Conservation (phyloP, 306 rosid genomes). For the Sindora glabra region DNA sequence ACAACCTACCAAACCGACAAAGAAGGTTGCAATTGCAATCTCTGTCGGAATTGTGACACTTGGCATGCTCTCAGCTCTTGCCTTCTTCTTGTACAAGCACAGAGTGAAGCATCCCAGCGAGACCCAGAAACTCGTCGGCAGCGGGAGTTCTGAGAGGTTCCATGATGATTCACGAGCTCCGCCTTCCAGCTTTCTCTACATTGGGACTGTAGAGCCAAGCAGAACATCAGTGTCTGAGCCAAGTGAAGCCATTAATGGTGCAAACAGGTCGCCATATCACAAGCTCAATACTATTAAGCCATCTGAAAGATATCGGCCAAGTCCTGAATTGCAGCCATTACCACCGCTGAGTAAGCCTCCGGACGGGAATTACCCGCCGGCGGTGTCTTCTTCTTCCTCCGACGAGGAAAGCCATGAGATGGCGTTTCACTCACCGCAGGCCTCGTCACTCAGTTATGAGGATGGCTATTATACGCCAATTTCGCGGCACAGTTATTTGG, state of each 20-base stretch:
- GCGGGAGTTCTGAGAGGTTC: slow-evolving; percentile 24
- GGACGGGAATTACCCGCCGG: slow-evolving; percentile 38
- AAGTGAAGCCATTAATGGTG: slow-evolving; percentile 13
- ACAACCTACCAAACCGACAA: slow-evolving; percentile 62
- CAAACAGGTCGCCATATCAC: slow-evolving; percentile 60
- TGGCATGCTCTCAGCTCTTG: slow-evolving; percentile 90
- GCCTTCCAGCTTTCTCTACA: slow-evolving; percentile 68
- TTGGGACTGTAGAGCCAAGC: slow-evolving; percentile 84
- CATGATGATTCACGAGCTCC: slow-evolving; percentile 34
- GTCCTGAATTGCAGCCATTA: slow-evolving; percentile 92
- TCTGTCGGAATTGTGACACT: slow-evolving; percentile 87
- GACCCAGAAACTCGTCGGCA: slow-evolving; percentile 51
- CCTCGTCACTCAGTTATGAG: slow-evolving; percentile 51
- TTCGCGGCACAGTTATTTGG: slow-evolving; percentile 45
- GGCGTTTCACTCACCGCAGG: slow-evolving; percentile 71
- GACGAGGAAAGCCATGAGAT: slow-evolving; percentile 64
- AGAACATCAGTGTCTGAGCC: slow-evolving; percentile 18
- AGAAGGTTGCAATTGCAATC: slow-evolving; percentile 69
- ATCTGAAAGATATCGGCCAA: slow-evolving; percentile 85
- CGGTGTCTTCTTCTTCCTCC: slow-evolving; percentile 25
- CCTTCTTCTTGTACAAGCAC: slow-evolving; percentile 76
- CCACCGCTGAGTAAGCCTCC: slow-evolving; percentile 55
- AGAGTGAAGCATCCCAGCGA: slow-evolving; percentile 59
- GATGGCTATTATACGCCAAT: slow-evolving; percentile 63
- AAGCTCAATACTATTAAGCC: slow-evolving; percentile 61